Evolutionary conservation across 2,329 filamentous ascomycete genomes (phyloP).

Genomic region (Sclerotinia glacialis): DNA sequence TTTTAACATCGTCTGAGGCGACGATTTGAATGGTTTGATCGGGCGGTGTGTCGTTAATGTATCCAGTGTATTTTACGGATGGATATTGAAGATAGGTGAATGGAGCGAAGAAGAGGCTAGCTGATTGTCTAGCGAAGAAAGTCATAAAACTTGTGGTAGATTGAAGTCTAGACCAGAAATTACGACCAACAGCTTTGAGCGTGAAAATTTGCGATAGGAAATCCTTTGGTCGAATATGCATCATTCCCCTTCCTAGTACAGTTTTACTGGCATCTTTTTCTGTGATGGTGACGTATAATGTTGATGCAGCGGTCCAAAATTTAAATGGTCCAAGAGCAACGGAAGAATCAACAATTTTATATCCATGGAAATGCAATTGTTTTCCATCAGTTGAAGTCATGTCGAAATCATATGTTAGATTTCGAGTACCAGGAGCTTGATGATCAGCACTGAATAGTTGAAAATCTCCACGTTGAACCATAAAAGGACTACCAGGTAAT

Average conservation of each 20-base stretch:
- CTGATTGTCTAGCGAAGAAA: slow-evolving; percentile 54
- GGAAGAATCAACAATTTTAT: slow-evolving; percentile 60
- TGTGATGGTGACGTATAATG: slow-evolving; percentile 60
- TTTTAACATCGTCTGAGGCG: slow-evolving; percentile 52
- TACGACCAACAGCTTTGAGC: slow-evolving; percentile 50
- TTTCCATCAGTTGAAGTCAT: slow-evolving; percentile 54
- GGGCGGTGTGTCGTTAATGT: slow-evolving; percentile 51
- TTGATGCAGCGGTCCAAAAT: slow-evolving; percentile 62
- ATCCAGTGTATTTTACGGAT: slow-evolving; percentile 47
- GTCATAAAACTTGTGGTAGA: slow-evolving; percentile 52
- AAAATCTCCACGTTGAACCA: slow-evolving; percentile 57
- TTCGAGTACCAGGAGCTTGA: slow-evolving; percentile 55
- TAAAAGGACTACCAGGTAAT: slow-evolving; percentile 56
- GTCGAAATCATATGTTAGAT: slow-evolving; percentile 60
- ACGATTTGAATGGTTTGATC: slow-evolving; percentile 46
- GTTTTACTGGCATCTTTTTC: slow-evolving; percentile 31
- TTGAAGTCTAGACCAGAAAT: slow-evolving; percentile 45
- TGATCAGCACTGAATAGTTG: slow-evolving; percentile 55
- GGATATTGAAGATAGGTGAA: slow-evolving; percentile 57
- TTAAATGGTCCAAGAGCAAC: slow-evolving; percentile 54
- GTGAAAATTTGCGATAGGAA: slow-evolving; percentile 56
- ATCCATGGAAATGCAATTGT: slow-evolving; percentile 57
- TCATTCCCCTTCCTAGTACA: slow-evolving; percentile 57
- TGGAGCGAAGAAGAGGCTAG: slow-evolving; percentile 53
- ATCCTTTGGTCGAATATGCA: slow-evolving; percentile 53